Conservation (phyloP, 1,284 basidiomycete genomes). For the Ganoderma multipileum region DNA sequence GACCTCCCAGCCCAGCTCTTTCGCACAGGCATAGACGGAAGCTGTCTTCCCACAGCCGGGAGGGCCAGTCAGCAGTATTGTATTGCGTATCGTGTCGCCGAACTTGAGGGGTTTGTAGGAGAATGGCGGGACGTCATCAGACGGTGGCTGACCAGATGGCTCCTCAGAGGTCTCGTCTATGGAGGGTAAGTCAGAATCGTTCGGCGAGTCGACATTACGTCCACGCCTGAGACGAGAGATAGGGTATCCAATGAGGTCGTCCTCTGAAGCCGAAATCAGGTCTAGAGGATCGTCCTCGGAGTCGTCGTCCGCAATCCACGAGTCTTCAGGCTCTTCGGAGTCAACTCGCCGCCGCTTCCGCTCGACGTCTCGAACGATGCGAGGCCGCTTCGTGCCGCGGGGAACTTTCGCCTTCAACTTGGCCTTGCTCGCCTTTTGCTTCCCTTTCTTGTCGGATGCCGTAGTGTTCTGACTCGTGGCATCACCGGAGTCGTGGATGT, state of each 20-base stretch:
- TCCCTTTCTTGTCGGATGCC: constrained; percentile 29
- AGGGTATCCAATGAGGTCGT: constrained; percentile 30
- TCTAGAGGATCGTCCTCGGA: constrained; percentile 40
- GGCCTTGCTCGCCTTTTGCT: constrained; percentile 28
- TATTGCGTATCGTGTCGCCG: constrained; percentile 73
- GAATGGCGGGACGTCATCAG: constrained; percentile 16
- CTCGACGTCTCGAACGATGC: constrained; percentile 57
- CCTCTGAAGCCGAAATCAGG: constrained; percentile 40
- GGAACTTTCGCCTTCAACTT: constrained; percentile 26
- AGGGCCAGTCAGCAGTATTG: constrained; percentile 86
- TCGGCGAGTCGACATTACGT: background rate
- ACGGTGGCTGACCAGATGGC: background rate
- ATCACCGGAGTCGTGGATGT: constrained; percentile 39
- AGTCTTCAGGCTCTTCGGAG: constrained; percentile 57
- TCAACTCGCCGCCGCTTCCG: constrained; percentile 56
- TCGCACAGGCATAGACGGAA: constrained; percentile 91
- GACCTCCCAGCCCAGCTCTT: constrained; percentile 93
- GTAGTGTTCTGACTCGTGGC: constrained; percentile 6
- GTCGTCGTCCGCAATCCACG: constrained; percentile 54
- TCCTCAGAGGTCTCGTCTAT: constrained; percentile 2
- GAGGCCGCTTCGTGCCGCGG: constrained; percentile 54
- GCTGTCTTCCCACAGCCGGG: constrained; percentile 92
- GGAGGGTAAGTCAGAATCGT: background rate
- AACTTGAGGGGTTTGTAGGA: constrained; percentile 39
- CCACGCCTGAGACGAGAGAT: constrained; percentile 29